phyloP scores from a whole-genome alignment of 805 yeast species.

The Candida hispaniensis region DNA sequence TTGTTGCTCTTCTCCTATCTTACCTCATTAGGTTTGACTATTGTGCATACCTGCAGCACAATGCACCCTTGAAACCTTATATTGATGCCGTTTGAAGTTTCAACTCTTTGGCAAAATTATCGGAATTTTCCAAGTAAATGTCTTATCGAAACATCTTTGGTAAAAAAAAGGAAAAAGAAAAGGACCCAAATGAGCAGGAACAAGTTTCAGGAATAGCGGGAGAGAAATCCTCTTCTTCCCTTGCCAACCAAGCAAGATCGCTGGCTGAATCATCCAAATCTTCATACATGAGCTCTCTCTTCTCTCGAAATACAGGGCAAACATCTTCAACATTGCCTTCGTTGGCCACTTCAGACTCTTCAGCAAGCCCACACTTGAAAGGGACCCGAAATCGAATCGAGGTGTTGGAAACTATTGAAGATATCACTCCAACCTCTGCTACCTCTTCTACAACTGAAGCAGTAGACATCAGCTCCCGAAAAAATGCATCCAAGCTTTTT shows the following conservation, averaged over 20 bases:
- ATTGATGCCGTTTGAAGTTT: no score
- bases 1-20: no score
- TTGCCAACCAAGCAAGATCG: no score
- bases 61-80: no score
- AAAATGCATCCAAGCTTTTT: slow-evolving; percentile 2
- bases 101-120: no score
- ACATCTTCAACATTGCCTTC: slow-evolving; percentile 6
- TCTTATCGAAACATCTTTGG: slow-evolving; percentile 14
- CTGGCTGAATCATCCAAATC: no score
- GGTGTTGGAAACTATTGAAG: slow-evolving; percentile 10
- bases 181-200: slow-evolving; percentile 2
- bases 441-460: slow-evolving; percentile 9
- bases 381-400: slow-evolving; percentile 8
- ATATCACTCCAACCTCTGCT: no score
- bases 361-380: slow-evolving; percentile 7
- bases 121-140: no score
- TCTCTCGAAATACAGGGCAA: slow-evolving; percentile 7
- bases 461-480: slow-evolving; percentile 12
- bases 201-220: slow-evolving; percentile 9
- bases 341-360: slow-evolving; percentile 7
- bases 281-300: slow-evolving; percentile 12
- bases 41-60: no score
- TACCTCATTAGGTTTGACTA: no score
- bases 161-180: slow-evolving; percentile 12
- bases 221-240: no score